A percentile compares a stretch with the other conserved stretches of the same genome.
Conservation (phyloP, 2,329 filamentous ascomycete genomes). For the Tolypocladium guangdongense region DNA sequence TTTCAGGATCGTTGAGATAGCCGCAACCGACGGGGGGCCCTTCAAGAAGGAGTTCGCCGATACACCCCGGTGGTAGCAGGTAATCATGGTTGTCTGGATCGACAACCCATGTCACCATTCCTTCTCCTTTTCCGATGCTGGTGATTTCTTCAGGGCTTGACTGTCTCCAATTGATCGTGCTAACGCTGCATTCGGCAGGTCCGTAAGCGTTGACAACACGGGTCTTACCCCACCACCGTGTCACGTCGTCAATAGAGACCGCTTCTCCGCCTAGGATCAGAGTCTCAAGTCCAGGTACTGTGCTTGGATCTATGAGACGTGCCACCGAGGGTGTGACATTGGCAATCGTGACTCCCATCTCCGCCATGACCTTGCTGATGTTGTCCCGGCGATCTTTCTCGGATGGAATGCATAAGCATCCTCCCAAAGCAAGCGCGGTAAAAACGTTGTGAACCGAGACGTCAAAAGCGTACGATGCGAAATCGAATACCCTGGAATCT, state of each 20-base stretch:
- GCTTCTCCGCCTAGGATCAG: no score
- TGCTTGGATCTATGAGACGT: slow-evolving; percentile 21
- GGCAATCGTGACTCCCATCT: slow-evolving; percentile 25
- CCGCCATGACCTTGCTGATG: slow-evolving; percentile 15
- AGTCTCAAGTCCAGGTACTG: no score
- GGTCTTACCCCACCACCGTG: no score
- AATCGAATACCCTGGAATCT: no score
- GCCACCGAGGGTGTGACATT: slow-evolving; percentile 36
- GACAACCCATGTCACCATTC: slow-evolving; percentile 16
- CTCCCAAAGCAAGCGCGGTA: slow-evolving; percentile 31
- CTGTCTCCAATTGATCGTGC: background rate
- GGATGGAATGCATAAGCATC: slow-evolving; percentile 39
- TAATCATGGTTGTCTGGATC: slow-evolving; percentile 12
- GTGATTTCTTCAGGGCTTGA: no score
- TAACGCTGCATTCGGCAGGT: background rate
- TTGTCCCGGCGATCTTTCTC: slow-evolving; percentile 39
- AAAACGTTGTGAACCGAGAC: no score
- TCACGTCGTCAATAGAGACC: no score
- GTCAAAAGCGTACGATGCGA: no score
- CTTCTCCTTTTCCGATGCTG: background rate
- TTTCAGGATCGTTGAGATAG: slow-evolving; percentile 35
- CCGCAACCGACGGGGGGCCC: slow-evolving; percentile 34
- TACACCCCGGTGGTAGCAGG: slow-evolving; percentile 12
- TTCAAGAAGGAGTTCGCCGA: slow-evolving; percentile 24
- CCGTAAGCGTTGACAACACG: no score